A percentile compares a stretch with the other conserved stretches of the same genome.
These are phyloP conservation scores for Peltaster fructicola DNA, from an alignment of 2,329 filamentous ascomycete genomes.

Conservation along the genomic window DNA sequence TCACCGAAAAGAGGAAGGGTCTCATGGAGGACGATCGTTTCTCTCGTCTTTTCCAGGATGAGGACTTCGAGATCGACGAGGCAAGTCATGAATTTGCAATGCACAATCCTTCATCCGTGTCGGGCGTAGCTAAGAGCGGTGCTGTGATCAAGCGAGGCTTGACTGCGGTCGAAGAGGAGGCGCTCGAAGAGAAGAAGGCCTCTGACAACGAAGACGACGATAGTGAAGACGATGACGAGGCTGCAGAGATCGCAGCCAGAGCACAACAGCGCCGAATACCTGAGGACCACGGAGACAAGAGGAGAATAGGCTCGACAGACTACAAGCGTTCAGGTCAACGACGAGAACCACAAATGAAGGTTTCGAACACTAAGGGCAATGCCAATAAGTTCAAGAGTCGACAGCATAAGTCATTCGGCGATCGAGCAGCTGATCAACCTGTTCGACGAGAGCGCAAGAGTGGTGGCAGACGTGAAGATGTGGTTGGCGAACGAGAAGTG, in stretches of 20 bases:
- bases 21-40: slow-evolving; percentile 77
- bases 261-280: slow-evolving; percentile 19
- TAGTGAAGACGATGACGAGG: slow-evolving; percentile 24
- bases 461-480: slow-evolving; percentile 12
- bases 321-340: slow-evolving; percentile 39
- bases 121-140: slow-evolving; percentile 6
- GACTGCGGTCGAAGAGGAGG: slow-evolving; percentile 43
- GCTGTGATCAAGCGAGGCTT: slow-evolving; percentile 28
- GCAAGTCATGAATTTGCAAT: slow-evolving; percentile 68
- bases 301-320: slow-evolving; percentile 48
- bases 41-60: slow-evolving; percentile 73
- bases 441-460: slow-evolving; percentile 9
- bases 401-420: slow-evolving; percentile 39
- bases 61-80: slow-evolving; percentile 86
- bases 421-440: slow-evolving; percentile 24
- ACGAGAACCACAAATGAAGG: slow-evolving; percentile 33
- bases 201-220: slow-evolving; percentile 20
- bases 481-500: slow-evolving; percentile 42
- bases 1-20: slow-evolving; percentile 17
- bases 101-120: slow-evolving; percentile 73
- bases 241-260: slow-evolving; percentile 10
- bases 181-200: slow-evolving; percentile 26
- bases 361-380: slow-evolving; percentile 31
- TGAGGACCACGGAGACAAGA: slow-evolving; percentile 20
- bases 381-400: slow-evolving; percentile 20